Base-by-base conservation (phyloP, 768 basidiomycete genomes). In the Termitomyces sp. region DNA sequence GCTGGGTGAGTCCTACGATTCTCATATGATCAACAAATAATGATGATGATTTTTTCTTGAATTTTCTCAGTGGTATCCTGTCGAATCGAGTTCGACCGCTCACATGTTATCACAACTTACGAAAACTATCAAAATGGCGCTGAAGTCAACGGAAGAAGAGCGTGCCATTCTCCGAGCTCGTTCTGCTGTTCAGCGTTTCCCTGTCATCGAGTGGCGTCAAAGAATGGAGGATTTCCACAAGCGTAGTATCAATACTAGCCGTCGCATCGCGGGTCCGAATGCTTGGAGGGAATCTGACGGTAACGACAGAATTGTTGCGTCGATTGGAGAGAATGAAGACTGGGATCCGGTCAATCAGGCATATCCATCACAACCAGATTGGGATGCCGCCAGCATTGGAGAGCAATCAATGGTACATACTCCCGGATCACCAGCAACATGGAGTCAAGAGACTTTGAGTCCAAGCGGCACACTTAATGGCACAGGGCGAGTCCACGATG, bases 131-230 rank as follows among this genome's bases (percentile, higher is more conserved):
- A 96, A 96, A 70, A 80, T 95, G 75, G 95, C 95, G 5, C 75
- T 97, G 60, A 95, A 90, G 72, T 95, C 95, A 10, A 85, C 87
- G 0, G 83, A 92, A 64, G 89, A 95, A 70, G 95, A 96, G 64
- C 88, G 95, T 54, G 92, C 94, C 9, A 86, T 96, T 65, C 82
- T 97, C 25, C 91, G 94, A 67, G 95, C 95, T 43, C 85, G 95
- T 42, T 96, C 95, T 16, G 95, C 94, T 17, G 82, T 97, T 3
- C 95, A 96, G 67, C 91, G 95, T 66, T 97, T 97, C 89, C 95
- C 95, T 5, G 95, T 97, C 56, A 90, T 97, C 27, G 94, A 97
- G 75, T 97, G 95, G 95, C 90, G 95, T 66, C 94, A 96, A 69
- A 85, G 91, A 48, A 90, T 87, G 79, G 95, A 97, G 74, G 95